Evolutionary conservation across 805 yeast genomes (phyloP), one percentile per base, ranked within the genome.

Genomic region (Ogataea saltuana): DNA sequence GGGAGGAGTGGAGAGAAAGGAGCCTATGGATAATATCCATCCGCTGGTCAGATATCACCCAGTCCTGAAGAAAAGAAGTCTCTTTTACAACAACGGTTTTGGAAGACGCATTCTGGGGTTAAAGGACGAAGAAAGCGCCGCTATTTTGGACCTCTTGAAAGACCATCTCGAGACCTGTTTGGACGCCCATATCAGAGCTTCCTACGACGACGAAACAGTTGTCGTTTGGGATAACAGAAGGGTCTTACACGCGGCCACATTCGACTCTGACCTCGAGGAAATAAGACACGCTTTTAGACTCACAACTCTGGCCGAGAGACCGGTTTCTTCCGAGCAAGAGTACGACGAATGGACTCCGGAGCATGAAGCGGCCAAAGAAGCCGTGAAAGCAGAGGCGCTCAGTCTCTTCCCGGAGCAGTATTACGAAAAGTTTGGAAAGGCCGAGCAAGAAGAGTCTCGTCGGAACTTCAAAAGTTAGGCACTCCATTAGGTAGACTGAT

Each of bases 191-290:
- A 68, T 81, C 40, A 73, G 88, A 56, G 85, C 84, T 35, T 70
- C 61, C 41, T 83, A 86, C 82, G 80, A 76, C 59, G 78, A 82
- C 37, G 74, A 75, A 33, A 73, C 86, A 1, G 83, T 83, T 31
- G 85, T 81, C 10, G 61, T 81, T 27, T 83, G 88, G 88, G 89
- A 83, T 54, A 83, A 83, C 69, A 77, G 89, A 59, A 69, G 81
- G 55, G 76, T 79, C 4, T 65, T 74, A 15, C 89, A 83, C 59
- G 66, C 83, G 15, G 86, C 86, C 17, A 69, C 78, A 18, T 74
- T 78, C 44, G 88, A 83, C 53, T 82, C 84, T 79, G 80, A 73
- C 50, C 69, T 72, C 34, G 81, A 83, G 10, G 74, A 70, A 30
- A 71, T 75, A 16, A 75, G 89, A 61, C 88, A 83, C 50, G 84